A percentile compares a stretch with the other conserved stretches of the same genome.
Conservation (phyloP, 106 monocot genomes). For the Allium cepa region DNA sequence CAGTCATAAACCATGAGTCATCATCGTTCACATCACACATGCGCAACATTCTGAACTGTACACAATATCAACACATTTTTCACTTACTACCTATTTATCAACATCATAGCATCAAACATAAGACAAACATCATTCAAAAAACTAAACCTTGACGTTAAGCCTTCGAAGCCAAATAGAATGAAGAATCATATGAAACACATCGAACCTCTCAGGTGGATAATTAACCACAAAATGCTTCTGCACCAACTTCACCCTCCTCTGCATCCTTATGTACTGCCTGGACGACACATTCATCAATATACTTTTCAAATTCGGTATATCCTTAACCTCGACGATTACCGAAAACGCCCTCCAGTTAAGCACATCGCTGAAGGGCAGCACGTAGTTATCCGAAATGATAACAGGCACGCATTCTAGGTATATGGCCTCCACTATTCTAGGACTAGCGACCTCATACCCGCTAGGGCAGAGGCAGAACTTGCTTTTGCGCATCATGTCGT, state of each 20-base stretch:
- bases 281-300: conserved; percentile 52
- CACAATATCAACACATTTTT: no score
- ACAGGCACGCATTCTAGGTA: conserved; percentile 89
- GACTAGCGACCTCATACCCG: conserved; percentile 93
- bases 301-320: conserved; percentile 72
- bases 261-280: conserved; percentile 66
- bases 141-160: conserved; percentile 42
- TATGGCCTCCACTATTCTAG: conserved; percentile 78
- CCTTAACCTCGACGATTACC: conserved; percentile 41
- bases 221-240: conserved; percentile 61
- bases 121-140: neutral
- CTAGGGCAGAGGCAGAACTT: conserved; percentile 88
- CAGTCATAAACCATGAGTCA: no score
- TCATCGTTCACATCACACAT: no score
- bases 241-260: conserved; percentile 49
- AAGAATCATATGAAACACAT: conserved; percentile 77
- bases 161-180: conserved; percentile 87
- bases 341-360: conserved; percentile 86
- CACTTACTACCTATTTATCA: no score
- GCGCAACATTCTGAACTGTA: no score
- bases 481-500: conserved; percentile 73
- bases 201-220: conserved; percentile 46
- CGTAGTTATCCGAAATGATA: conserved; percentile 57
- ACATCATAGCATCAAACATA: no score
- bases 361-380: conserved; percentile 75